Evolutionary conservation across 257 asterid genomes (phyloP), one percentile per base, ranked within the genome.

Genomic region (Jacaranda mimosifolia): DNA sequence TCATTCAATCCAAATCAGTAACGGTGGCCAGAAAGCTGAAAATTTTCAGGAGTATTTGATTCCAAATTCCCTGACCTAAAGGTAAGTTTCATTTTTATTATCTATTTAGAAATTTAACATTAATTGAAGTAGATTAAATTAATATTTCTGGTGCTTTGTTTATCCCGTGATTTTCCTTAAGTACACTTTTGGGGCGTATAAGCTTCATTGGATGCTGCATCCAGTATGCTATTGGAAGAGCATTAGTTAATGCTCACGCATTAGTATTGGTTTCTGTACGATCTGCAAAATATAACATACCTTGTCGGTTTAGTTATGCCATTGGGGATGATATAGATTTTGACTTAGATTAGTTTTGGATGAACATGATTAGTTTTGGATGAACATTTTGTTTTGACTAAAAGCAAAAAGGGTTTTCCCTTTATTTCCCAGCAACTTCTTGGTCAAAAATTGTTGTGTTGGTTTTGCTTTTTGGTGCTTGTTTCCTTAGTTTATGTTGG

Each of bases 271-370:
- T 62, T 40, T 63, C 43, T 63, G 57, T 38, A 11, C 4, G 42
- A 59, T 48, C 45, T 39, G 77, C 11, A 52, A 39, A 76, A 9
- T 45, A n/a, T 21, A 66, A 26, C 75, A 42, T 55, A 8, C 21
- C 69, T 56, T 62, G 58, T 49, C 63, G 46, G 57, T 60, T 40
- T 48, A 43, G 36, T 42, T 57, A 40, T 43, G 63, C 5, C 68
- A 59, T 68, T 3, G 4, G 12, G 32, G 62, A 63, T 70, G 68
- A 4, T 32, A 9, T 62, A 62, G 26, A 55, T 60, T 60, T 38
- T 39, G n/a, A 19, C 26, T 46, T n/a, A 39, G 49, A 66, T 21
- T 63, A 7, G 46, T 19, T 21, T 18, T 36, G 3, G 52, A 38
- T 9, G 7, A 62, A 75, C 18, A 62, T n/a, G 49, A 66, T 21